Base-by-base conservation (phyloP, 2,329 filamentous ascomycete species). In the Helicocarpus griseus region DNA sequence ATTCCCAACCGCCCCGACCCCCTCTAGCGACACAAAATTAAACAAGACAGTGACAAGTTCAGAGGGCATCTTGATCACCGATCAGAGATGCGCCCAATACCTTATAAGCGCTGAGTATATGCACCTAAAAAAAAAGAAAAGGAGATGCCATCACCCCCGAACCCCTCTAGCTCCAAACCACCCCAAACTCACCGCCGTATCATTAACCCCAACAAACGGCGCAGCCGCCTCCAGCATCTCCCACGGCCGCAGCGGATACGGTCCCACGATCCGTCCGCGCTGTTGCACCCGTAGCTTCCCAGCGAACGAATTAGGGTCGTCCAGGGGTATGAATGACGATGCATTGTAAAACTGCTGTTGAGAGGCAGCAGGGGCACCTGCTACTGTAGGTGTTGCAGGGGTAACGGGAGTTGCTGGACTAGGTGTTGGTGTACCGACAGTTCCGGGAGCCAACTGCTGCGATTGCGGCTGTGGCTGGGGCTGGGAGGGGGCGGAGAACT, bases 221-320 rank as follows among this genome's bases (percentile, higher is more conserved):
- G 71, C 70, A 9, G 71, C 67, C 52, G 73, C 71, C 55, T 71
- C 69, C 22, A 74, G 62, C 51, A 73, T 64, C 53, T 74, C 71
- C 71, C 71, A 74, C 26, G 65, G 66, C 21, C 67, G 67, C 8
- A 69, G 55, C 1, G 64, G 63, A 47, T 65, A 71, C 2, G 66
- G 55, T 2, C 67, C 68, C 31, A 66, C 53, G 4, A 62, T 53
- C 21, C 65, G 64, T 8, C 67, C 68, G 26, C 64, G 64, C 29
- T 66, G 60, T 53, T 72, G 67, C 36, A 71, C 57, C 38, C 66
- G 66, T 35, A 72, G 63, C 26, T 64, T 63, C 47, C 62, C 64
- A 13, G 59, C 50, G 24, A 62, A 52, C 40, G 56, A 61, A 51
- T 60, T 62, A 5, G 58, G 49, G 14, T 61, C 60, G 24, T 71